A percentile compares a stretch with the other conserved stretches of the same genome.
phyloP scores from a whole-genome alignment of 495 filamentous ascomycete species.

The Hypomontagnella submonticulosa region DNA sequence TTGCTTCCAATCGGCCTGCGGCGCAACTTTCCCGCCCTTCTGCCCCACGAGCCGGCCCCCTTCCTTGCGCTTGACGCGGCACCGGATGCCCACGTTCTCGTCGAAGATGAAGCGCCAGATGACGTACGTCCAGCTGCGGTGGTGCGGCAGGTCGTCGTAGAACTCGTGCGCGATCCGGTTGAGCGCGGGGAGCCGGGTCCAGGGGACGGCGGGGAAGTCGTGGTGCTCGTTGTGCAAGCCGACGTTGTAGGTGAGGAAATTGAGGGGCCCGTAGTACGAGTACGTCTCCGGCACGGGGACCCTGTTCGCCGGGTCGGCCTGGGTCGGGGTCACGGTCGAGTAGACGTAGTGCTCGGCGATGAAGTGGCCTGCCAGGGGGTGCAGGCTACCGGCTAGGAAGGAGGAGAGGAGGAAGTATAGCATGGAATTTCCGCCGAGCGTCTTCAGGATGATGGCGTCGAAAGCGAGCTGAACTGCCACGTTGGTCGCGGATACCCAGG shows the following conservation, averaged over 20 bases:
- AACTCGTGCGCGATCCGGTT: constrained; percentile 89
- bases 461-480: constrained; percentile 79
- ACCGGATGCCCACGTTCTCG: constrained; percentile 85
- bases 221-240: constrained; percentile 99
- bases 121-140: constrained; percentile 90
- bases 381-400: constrained; percentile 92
- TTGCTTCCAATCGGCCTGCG: constrained; percentile 54
- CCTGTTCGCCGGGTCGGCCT: constrained; percentile 67
- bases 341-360: constrained; percentile 99
- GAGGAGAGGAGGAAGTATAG: constrained; percentile 85
- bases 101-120: constrained; percentile 96
- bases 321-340: constrained; percentile 68
- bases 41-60: constrained; percentile 73
- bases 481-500: constrained; percentile 85
- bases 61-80: constrained; percentile 90
- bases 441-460: constrained; percentile 73
- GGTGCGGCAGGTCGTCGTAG: constrained; percentile 86
- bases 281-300: constrained; percentile 90
- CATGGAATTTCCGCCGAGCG: constrained; percentile 66
- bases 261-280: constrained; percentile 94
- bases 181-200: constrained; percentile 82
- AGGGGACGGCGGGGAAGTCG: constrained; percentile 96
- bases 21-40: neutral
- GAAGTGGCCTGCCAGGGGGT: constrained; percentile 97
- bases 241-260: constrained; percentile 95